These are phyloP conservation scores for Aegilops umbellulata DNA, from an alignment of 176 grass and related monocot genomes.

Conservation along the genomic window DNA sequence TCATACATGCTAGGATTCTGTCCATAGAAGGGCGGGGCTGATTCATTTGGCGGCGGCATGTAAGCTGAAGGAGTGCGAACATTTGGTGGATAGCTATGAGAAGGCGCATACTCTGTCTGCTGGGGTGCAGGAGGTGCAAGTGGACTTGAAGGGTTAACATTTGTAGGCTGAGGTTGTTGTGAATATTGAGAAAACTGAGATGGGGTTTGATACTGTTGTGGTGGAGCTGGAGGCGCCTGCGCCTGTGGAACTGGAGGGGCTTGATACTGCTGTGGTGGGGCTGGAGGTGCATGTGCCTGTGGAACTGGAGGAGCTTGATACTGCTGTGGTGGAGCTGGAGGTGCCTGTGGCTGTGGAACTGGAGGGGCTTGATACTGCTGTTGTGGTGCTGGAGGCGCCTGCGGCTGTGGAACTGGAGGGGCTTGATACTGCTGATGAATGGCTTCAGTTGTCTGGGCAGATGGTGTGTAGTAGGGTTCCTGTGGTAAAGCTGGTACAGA, in stretches of 20 bases:
- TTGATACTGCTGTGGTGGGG: constrained; percentile 55
- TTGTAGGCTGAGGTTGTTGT: constrained; percentile 36
- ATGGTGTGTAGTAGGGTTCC: constrained; percentile 46
- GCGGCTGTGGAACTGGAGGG: constrained; percentile 42
- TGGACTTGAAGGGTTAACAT: constrained; percentile 38
- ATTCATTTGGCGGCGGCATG: constrained; percentile 48
- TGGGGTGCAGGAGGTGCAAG: constrained; percentile 33
- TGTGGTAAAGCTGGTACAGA: constrained; percentile 38
- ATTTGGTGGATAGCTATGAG: constrained; percentile 58
- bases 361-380: constrained; percentile 59
- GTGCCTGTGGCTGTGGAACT: constrained; percentile 38
- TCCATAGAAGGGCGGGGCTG: constrained; percentile 65
- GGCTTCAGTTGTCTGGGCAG: constrained; percentile 46
- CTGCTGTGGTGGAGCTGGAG: constrained; percentile 40
- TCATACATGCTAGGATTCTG: constrained; percentile 57
- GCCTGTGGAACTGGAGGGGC: constrained; percentile 39
- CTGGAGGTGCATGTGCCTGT: constrained; percentile 35
- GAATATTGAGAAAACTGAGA: constrained; percentile 59
- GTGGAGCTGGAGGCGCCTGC: constrained; percentile 39
- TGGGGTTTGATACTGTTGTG: constrained; percentile 44
- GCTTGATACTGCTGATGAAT: constrained; percentile 63
- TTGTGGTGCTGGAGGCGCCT: constrained; percentile 32
- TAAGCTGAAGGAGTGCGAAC: constrained; percentile 50
- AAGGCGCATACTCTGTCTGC: constrained; percentile 59
- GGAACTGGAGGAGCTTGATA: constrained; percentile 49